Evolutionary conservation across 192 early-diverging fungal species (phyloP).

Genomic region (Coemansia erecta): DNA sequence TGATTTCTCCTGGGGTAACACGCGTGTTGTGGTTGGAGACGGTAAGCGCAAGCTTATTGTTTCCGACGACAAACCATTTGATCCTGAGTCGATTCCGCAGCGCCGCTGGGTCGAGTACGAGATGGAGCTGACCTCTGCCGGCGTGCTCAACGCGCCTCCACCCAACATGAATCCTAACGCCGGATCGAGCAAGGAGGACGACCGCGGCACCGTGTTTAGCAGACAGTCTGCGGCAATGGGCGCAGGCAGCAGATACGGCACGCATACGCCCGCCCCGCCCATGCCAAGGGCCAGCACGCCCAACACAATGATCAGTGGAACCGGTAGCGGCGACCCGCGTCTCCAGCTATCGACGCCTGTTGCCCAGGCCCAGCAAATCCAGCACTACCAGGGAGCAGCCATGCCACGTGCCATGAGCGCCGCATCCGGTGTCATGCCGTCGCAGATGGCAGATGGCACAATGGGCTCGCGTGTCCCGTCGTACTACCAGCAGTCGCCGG

Average conservation of each 20-base stretch:
- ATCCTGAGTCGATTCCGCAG: conserved; percentile 80
- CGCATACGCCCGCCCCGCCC: conserved; percentile 12
- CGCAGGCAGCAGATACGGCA: conserved; percentile 12
- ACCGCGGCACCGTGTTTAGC: conserved; percentile 28
- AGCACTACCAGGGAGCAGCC: conserved; percentile 17
- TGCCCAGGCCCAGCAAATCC: conserved; percentile 38
- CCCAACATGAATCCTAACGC: conserved; percentile 48
- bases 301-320: conserved; percentile 22
- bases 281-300: conserved; percentile 29
- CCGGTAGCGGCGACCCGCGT: conserved; percentile 27
- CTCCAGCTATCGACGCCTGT: conserved; percentile 37
- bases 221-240: conserved; percentile 26
- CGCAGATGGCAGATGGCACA: conserved; percentile 12
- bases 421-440: conserved; percentile 4
- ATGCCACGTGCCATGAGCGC: conserved; percentile 21
- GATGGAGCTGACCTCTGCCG: conserved; percentile 60
- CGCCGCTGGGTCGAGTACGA: conserved; percentile 89
- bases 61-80: conserved; percentile 76
- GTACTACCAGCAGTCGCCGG: conserved; percentile 28
- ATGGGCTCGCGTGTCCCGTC: conserved; percentile 17
- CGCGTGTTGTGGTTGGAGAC: conserved; percentile 75
- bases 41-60: conserved; percentile 64
- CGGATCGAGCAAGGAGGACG: conserved; percentile 37
- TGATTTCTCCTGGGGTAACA: conserved; percentile 99
- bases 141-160: conserved; percentile 43